phyloP scores from a whole-genome alignment of 768 basidiomycete genomes.

The Cystobasidium onofrii region DNA sequence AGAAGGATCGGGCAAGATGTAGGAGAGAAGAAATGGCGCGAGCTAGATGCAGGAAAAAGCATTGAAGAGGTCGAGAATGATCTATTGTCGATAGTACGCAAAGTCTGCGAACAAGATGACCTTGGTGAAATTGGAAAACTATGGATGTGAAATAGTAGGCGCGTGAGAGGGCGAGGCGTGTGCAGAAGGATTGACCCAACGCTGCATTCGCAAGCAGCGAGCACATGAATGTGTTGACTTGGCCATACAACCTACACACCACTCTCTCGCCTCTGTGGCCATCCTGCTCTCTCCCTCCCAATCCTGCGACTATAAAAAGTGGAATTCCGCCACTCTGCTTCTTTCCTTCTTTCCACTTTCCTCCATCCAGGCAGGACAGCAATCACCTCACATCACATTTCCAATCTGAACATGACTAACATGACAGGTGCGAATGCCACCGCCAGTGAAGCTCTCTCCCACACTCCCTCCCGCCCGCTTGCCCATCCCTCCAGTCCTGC shows the following conservation, averaged over 20 bases:
- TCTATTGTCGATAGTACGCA: not conserved
- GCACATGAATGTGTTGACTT: not conserved
- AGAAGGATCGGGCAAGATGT: not conserved
- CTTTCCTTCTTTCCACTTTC: not conserved
- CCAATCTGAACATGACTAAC: not conserved
- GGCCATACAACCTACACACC: not conserved
- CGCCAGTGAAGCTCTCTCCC: not conserved
- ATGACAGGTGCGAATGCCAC: not conserved
- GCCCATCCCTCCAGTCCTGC: not conserved
- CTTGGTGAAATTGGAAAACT: slow-evolving; percentile 6
- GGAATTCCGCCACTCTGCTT: not conserved
- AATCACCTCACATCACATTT: not conserved
- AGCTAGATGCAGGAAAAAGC: slow-evolving; percentile 15
- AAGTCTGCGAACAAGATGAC: not conserved
- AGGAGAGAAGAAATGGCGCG: slow-evolving; percentile 1
- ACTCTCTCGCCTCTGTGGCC: not conserved
- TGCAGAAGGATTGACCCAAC: not conserved
- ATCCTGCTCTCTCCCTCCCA: not conserved
- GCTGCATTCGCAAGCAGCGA: not conserved
- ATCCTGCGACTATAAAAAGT: not conserved
- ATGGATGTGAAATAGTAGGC: slow-evolving; percentile 7
- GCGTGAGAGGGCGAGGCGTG: too few relatives aligned
- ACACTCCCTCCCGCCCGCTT: not conserved
- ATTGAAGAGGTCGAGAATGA: slow-evolving; percentile 20
- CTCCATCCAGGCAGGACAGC: not conserved